phyloP scores from a whole-genome alignment of 2,329 filamentous ascomycete species.

The Penicillium hesseltinei region DNA sequence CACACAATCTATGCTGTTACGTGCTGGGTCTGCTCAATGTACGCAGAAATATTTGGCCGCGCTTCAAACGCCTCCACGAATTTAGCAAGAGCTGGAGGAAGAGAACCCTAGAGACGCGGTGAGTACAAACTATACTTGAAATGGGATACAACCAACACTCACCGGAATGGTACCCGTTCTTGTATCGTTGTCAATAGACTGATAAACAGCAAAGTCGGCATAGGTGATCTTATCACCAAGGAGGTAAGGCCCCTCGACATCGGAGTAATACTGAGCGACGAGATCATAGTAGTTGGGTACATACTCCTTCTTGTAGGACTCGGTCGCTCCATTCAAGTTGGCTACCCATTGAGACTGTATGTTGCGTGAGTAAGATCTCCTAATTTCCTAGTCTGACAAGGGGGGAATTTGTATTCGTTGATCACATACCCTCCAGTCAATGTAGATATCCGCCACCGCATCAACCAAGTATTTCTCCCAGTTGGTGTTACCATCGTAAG shows the following conservation, averaged over 20 bases:
- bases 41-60: slow-evolving; percentile 13
- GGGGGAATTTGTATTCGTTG: neutral
- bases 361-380: neutral
- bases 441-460: neutral
- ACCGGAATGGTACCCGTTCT: slow-evolving; percentile 36
- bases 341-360: neutral
- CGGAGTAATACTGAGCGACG: neutral
- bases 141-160: neutral
- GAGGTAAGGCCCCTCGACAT: slow-evolving; percentile 36
- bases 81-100: slow-evolving; percentile 16
- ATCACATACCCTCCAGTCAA: neutral
- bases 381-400: neutral
- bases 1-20: neutral
- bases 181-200: slow-evolving; percentile 41
- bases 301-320: neutral
- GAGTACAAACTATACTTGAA: neutral
- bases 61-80: slow-evolving; percentile 15
- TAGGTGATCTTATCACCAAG: slow-evolving; percentile 40
- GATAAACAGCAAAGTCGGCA: slow-evolving; percentile 42
- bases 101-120: neutral
- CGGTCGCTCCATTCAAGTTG: neutral
- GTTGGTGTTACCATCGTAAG: neutral
- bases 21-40: slow-evolving; percentile 3
- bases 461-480: neutral
- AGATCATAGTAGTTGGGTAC: neutral